A percentile compares a stretch with the other conserved stretches of the same genome.
These are phyloP conservation scores for Penicillium atrosanguineum DNA, from an alignment of 495 filamentous ascomycete genomes.

Conservation along the genomic window DNA sequence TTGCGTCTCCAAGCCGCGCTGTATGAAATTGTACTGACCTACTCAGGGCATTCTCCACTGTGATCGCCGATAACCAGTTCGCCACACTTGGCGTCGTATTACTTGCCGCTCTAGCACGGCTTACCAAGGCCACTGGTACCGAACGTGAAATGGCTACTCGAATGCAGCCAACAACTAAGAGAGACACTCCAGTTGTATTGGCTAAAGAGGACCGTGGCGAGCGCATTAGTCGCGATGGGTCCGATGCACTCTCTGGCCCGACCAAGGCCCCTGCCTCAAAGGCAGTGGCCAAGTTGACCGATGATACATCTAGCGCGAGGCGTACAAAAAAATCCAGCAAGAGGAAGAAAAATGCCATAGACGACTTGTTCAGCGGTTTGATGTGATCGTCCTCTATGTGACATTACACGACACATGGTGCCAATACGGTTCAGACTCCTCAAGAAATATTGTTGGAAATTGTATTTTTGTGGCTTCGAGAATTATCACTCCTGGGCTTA, in stretches of 20 bases:
- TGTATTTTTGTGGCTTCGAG: slow-evolving; percentile 24
- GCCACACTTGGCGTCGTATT: slow-evolving; percentile 77
- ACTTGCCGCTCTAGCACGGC: slow-evolving; percentile 60
- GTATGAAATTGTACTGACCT: slow-evolving; percentile 4
- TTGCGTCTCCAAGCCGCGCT: neutral
- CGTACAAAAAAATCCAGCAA: slow-evolving; percentile 38
- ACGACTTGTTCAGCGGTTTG: slow-evolving; percentile 58
- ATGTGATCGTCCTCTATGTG: slow-evolving; percentile 26
- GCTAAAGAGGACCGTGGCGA: slow-evolving; percentile 33
- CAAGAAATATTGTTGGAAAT: slow-evolving; percentile 7
- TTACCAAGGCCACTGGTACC: slow-evolving; percentile 46
- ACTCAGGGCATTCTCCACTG: slow-evolving; percentile 61
- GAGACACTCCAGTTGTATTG: neutral
- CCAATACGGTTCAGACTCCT: slow-evolving; percentile 1
- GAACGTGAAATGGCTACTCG: slow-evolving; percentile 18
- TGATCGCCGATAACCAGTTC: slow-evolving; percentile 70
- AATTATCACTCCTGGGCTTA: slow-evolving; percentile 2
- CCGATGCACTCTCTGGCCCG: neutral
- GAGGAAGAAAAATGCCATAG: slow-evolving; percentile 57
- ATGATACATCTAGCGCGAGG: slow-evolving; percentile 3
- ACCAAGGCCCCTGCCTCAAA: neutral
- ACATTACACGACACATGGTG: neutral
- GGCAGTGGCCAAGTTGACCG: neutral
- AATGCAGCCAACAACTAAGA: neutral
- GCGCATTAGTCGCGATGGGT: slow-evolving; percentile 22